Evolutionary conservation across 208 protist species (phyloP), one percentile per base, ranked within the genome.

Genomic region (Leishmania braziliensis): DNA sequence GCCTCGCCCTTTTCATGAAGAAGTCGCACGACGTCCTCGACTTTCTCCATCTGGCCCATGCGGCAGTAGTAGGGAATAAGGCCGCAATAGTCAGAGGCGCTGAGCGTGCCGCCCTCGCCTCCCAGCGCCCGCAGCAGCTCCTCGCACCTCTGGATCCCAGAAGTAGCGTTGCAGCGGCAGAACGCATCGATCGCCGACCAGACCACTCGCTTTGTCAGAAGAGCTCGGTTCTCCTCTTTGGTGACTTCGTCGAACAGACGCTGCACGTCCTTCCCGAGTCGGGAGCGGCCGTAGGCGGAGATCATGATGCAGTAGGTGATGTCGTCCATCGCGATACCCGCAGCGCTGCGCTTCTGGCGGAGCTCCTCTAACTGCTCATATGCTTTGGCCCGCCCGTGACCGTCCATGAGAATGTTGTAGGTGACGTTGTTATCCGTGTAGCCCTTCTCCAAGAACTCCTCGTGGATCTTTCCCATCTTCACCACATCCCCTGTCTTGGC

Each of bases 61-160:
- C 95, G 91, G 63, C 93, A 96, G 78, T 95, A 96, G 78, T 95
- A 97, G 16, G 93, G 90, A 75, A 97, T 95, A 50, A 97, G 89
- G 0, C 84, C 76, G 62, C 87, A 89, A 58, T 80, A 68, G 77
- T 97, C 92, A 14, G 69, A 56, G 1, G 84, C 43, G 56, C 73
- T 83, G 10, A 95, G 81, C 36, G 56, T 16, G 3, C 14, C 29
- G 5, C 23, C 72, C 58, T 46, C 75, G 3, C 39, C 77, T 62
- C 43, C 83, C 4, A 58, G 33, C 16, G 36, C 53, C 23, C 81
- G 72, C 43, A 97, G 82, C 43, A 90, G 72, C 18, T 82, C 87
- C 5, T 94, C 87, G 33, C 89, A 93, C 78, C 84, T 82, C 48
- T 96, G 88, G 76, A 97, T 88, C 3, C 85, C 79, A 9, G 85